Evolutionary conservation across 2,329 filamentous ascomycete genomes (phyloP).

Genomic region (Mollisia scopiformis): DNA sequence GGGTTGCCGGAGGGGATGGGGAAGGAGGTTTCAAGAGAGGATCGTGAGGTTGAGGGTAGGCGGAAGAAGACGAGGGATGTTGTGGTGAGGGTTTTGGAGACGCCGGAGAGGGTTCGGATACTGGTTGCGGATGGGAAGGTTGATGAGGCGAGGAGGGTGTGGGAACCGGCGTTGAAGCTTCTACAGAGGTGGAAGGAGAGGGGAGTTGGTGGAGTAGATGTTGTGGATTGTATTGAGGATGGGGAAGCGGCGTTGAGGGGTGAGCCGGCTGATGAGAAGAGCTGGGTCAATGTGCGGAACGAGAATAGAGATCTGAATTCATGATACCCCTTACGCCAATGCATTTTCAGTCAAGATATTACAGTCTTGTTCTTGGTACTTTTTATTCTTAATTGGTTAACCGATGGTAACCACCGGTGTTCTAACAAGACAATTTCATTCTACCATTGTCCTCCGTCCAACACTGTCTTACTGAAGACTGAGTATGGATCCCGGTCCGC

Average conservation of each 20-base stretch:
- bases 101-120: constrained; percentile 49
- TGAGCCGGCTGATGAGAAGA: constrained; percentile 49
- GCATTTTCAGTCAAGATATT: neutral
- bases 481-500: constrained; percentile 87
- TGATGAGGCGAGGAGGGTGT: constrained; percentile 61
- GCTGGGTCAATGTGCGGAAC: constrained; percentile 59
- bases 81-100: constrained; percentile 30
- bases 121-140: constrained; percentile 62
- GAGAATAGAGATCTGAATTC: constrained; percentile 49
- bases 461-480: constrained; percentile 47
- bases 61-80: constrained; percentile 22
- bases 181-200: constrained; percentile 37
- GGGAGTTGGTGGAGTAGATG: constrained; percentile 37
- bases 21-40: neutral
- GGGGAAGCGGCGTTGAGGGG: constrained; percentile 37
- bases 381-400: neutral
- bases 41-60: constrained; percentile 2
- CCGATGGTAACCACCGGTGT: neutral
- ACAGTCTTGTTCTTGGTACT: neutral
- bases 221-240: constrained; percentile 38
- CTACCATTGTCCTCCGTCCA: neutral
- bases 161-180: constrained; percentile 27
- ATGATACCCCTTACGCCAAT: constrained; percentile 13
- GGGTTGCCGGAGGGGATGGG: constrained; percentile 15
- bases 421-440: no score